Conservation (phyloP, 495 filamentous ascomycete species). For the Immersiella caudata region DNA sequence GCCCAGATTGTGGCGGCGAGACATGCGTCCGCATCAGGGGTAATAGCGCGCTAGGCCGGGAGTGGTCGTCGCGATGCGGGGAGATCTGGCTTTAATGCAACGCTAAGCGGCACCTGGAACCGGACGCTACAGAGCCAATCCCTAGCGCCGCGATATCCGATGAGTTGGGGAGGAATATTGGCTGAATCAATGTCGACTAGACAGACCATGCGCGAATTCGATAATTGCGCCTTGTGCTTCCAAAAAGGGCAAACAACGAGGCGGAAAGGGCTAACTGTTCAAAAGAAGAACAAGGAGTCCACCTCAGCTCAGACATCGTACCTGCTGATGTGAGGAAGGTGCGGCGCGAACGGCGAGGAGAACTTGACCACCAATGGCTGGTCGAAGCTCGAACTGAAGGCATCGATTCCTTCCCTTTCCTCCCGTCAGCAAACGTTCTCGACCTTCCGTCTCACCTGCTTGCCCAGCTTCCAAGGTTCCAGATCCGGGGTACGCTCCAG, state of each 20-base stretch:
- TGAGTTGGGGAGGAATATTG: not conserved
- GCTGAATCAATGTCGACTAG: not conserved
- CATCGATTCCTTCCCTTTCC: not conserved
- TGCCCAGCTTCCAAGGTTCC: not conserved
- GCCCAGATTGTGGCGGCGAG: not conserved
- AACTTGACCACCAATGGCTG: not conserved
- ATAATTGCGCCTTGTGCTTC: not conserved
- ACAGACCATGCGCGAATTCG: not conserved
- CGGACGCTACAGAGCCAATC: no score
- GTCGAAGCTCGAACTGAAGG: not conserved
- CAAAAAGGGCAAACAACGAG: no score
- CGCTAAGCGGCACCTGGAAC: not conserved
- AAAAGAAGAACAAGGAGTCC: no score
- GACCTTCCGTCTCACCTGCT: not conserved
- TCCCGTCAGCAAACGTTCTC: not conserved
- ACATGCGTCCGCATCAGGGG: not conserved
- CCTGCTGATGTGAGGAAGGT: not conserved
- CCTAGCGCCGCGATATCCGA: not conserved
- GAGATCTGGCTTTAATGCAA: not conserved
- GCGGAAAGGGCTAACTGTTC: no score
- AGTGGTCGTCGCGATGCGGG: not conserved
- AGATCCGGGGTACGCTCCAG: not conserved
- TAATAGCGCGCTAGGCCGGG: not conserved
- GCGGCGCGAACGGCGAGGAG: not conserved
- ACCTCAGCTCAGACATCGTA: not conserved